Conservation (phyloP, 2,329 filamentous ascomycete species). For the Capronia coronata region DNA sequence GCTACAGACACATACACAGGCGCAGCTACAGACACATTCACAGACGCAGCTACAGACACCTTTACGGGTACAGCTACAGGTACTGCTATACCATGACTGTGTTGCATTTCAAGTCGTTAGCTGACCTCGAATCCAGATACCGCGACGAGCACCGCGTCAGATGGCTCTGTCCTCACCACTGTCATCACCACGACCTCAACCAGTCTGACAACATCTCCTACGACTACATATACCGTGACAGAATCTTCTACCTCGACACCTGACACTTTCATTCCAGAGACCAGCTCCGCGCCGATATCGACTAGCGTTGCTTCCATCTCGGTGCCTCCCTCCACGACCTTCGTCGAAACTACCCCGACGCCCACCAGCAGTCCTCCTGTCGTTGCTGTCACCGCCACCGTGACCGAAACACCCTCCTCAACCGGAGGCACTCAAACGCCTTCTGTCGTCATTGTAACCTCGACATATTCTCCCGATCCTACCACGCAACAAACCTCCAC, state of each 20-base stretch:
- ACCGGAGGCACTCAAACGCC: constrained; percentile 20
- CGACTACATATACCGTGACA: constrained; percentile 25
- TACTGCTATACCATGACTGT: neutral
- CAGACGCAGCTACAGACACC: neutral
- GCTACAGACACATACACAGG: neutral
- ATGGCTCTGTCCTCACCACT: constrained; percentile 22
- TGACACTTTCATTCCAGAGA: neutral
- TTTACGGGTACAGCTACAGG: neutral
- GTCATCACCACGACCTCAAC: constrained; percentile 29
- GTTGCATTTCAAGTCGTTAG: too few species aligned
- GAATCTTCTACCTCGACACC: constrained; percentile 7
- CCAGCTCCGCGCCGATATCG: constrained; percentile 25
- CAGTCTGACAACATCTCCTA: constrained; percentile 14
- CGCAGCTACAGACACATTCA: neutral
- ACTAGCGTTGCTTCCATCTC: constrained; percentile 28
- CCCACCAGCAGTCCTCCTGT: constrained; percentile 25
- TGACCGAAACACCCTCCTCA: constrained; percentile 23
- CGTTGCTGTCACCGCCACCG: constrained; percentile 23
- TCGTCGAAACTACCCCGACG: constrained; percentile 24
- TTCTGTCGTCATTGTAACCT: constrained; percentile 29
- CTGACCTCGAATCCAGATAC: constrained; percentile 1
- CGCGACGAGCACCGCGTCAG: constrained; percentile 4
- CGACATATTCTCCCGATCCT: constrained; percentile 29
- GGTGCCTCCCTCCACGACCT: constrained; percentile 21
- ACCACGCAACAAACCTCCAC: constrained; percentile 28